Evolutionary conservation across 164 flowering plant species (phyloP).

Genomic region (Chimonanthus praecox): DNA sequence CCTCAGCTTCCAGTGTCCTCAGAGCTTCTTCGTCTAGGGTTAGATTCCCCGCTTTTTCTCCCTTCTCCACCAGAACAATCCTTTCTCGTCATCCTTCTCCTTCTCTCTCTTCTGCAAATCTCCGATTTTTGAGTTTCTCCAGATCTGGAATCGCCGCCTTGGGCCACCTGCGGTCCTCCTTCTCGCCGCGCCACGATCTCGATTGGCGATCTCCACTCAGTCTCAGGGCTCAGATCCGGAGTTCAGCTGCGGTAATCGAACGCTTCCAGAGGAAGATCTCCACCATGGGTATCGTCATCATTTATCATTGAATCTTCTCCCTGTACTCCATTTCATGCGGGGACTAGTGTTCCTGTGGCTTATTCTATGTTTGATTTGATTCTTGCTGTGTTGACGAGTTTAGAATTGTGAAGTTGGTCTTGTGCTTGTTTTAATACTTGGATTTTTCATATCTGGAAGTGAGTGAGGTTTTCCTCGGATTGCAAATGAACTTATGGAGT

Average conservation of each 20-base stretch:
- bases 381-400: not conserved
- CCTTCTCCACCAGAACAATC: constrained; percentile 16
- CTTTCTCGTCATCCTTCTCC: constrained; percentile 13
- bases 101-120: constrained; percentile 11
- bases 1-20: constrained; percentile 16
- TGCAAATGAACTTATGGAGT: too few species aligned
- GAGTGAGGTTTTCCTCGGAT: too few species aligned
- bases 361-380: too few species aligned
- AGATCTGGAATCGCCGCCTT: constrained; percentile 8
- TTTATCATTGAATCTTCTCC: too few species aligned
- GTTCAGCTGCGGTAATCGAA: constrained; percentile 41
- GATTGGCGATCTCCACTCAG: constrained; percentile 61
- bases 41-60: constrained; percentile 15
- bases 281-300: constrained; percentile 25
- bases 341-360: too few species aligned
- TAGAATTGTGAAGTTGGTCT: not conserved
- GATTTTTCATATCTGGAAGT: not conserved
- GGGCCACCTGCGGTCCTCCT: constrained; percentile 27
- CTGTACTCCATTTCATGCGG: too few species aligned
- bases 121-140: constrained; percentile 16
- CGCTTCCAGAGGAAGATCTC: constrained; percentile 55
- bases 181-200: constrained; percentile 45
- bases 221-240: constrained; percentile 59
- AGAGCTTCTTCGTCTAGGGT: constrained; percentile 23
- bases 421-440: not conserved